These are phyloP conservation scores for Plasmodium coatneyi DNA, from an alignment of 169 alveolate species.

Conservation along the genomic window DNA sequence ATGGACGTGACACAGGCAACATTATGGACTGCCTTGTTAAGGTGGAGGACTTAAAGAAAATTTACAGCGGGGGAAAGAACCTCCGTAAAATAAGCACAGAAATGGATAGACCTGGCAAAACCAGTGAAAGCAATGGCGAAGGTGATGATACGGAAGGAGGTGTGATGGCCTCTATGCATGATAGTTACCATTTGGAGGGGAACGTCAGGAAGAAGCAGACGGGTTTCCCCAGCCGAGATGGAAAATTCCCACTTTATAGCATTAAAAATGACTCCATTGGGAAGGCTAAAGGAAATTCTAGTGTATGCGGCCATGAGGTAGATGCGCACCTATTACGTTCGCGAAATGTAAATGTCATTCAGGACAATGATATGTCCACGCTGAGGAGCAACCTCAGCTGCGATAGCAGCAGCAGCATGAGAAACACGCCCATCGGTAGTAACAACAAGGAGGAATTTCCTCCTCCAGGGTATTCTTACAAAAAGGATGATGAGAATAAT, in stretches of 20 bases:
- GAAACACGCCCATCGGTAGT: not conserved
- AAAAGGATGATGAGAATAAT: not conserved
- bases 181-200: not conserved
- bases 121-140: not conserved
- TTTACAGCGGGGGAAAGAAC: not conserved
- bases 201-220: not conserved
- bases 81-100: not conserved
- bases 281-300: not conserved
- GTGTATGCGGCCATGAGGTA: not conserved
- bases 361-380: slow-evolving; percentile 7
- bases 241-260: not conserved
- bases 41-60: slow-evolving; percentile 21
- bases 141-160: not conserved
- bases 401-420: not conserved
- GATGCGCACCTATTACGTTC: not conserved
- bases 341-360: not conserved
- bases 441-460: not conserved
- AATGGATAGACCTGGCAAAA: not conserved
- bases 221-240: not conserved
- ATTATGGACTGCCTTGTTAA: slow-evolving; percentile 25
- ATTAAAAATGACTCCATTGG: not conserved
- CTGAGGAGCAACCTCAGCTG: not conserved
- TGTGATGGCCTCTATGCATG: not conserved
- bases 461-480: not conserved
- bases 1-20: not conserved